phyloP scores from a whole-genome alignment of 2,329 filamentous ascomycete species.

The Laburnicola sp. region DNA sequence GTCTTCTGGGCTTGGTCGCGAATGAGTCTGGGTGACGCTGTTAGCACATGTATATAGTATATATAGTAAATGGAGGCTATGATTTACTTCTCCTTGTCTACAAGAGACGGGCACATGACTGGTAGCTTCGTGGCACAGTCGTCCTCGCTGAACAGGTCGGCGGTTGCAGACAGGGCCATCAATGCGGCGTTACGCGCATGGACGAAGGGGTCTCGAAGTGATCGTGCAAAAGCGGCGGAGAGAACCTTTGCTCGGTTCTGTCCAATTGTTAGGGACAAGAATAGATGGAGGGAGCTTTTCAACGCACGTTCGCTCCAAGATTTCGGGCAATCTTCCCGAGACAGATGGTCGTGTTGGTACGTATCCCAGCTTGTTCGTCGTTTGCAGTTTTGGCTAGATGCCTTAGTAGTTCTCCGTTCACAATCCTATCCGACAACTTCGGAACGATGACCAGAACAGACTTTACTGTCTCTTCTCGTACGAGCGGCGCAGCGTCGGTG shows the following conservation, averaged over 20 bases:
- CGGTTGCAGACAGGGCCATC: conserved; percentile 81
- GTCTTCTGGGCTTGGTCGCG: conserved; percentile 91
- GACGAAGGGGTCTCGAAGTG: conserved; percentile 89
- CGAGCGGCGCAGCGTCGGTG: conserved; percentile 84
- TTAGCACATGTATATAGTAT: conserved; percentile 5
- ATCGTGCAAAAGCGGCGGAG: conserved; percentile 86
- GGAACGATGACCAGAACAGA: conserved; percentile 83
- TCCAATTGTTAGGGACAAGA: conserved; percentile 13
- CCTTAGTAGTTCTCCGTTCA: conserved; percentile 90
- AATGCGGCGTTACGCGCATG: conserved; percentile 90
- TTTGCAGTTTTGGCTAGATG: conserved; percentile 95
- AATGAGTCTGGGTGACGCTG: conserved; percentile 59
- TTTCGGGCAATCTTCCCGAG: conserved; percentile 94
- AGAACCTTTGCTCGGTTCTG: conserved; percentile 85
- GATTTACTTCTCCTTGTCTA: conserved; percentile 85
- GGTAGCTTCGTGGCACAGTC: conserved; percentile 86
- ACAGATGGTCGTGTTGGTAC: conserved; percentile 97
- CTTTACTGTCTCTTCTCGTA: conserved; percentile 94
- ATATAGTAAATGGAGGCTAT: background rate
- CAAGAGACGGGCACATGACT: conserved; percentile 76
- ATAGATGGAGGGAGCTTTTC: background rate
- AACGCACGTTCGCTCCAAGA: conserved; percentile 64
- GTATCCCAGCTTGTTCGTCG: conserved; percentile 94
- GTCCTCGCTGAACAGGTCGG: conserved; percentile 84
- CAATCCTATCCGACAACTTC: conserved; percentile 87